Evolutionary conservation across 2,329 filamentous ascomycete genomes (phyloP), one percentile per base, ranked within the genome.

Genomic region (Trichocomaceae sp.): DNA sequence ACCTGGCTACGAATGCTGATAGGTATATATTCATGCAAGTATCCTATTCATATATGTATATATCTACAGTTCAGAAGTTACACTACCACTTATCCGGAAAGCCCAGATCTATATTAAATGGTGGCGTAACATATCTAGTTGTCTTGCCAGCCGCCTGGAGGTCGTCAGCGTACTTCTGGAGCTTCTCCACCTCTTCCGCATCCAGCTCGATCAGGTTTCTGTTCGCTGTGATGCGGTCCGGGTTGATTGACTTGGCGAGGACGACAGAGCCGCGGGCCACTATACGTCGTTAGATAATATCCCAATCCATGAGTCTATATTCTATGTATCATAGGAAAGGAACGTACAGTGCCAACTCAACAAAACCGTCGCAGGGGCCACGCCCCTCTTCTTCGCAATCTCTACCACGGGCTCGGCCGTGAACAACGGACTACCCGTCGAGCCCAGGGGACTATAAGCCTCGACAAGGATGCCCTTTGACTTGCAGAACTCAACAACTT

Each of bases 31-130:
- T 6, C 5, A 23, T 49, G 15, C 35, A n/a, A n/a, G n/a, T n/a
- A n/a, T n/a, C n/a, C n/a, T n/a, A n/a, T n/a, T n/a, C n/a, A n/a
- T 41, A 29, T 41, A 29, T 13, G 23, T 26, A 29, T 22, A 20
- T 29, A 29, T 29, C 26, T 47, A 31, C 45, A 47, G 9, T 10
- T 6, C n/a, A n/a, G 9, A 9, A 35, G 8, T 9, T 35, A 13
- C 31, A 13, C 23, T 37, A 56, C 54, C 54, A 56, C 45, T 85
- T 85, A 66, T 88, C 85, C n/a, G 84, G 84, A 74, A 88, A 88
- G 1, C 85, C 85, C 67, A 88, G 85, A 63, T 85, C 77, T 48
- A 86, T 71, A 2, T 83, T 83, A 63, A 87, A 88, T 0, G 83
- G 80, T 60, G 85, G 85, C 68, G 84, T 87, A 33, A 88, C 83